Evolutionary conservation across 2,329 filamentous ascomycete genomes (phyloP).

Genomic region (Aspergillus fischeri): DNA sequence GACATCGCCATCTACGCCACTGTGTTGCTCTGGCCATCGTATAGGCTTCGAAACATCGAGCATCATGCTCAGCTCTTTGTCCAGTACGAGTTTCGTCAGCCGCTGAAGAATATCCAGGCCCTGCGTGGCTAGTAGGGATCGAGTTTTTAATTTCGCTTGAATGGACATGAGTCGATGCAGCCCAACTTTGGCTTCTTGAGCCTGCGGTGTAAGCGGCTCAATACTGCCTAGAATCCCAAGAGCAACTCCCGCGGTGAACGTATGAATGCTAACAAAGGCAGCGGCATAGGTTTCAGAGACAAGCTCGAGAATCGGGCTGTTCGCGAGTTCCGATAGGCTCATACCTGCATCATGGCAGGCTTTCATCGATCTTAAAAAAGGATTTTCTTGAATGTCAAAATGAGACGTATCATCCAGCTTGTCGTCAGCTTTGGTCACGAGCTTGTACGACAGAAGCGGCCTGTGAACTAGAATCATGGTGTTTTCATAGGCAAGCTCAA

Average conservation of each 20-base stretch:
- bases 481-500: conserved; percentile 34
- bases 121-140: conserved; percentile 15
- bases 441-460: conserved; percentile 21
- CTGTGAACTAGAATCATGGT: conserved; percentile 29
- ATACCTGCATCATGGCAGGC: conserved; percentile 19
- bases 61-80: conserved; percentile 20
- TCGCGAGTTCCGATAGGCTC: conserved; percentile 10
- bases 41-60: conserved; percentile 5
- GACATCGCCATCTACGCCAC: not conserved
- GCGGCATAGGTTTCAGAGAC: conserved; percentile 21
- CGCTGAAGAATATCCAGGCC: conserved; percentile 18
- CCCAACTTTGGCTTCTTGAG: conserved; percentile 15
- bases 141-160: conserved; percentile 14
- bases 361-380: conserved; percentile 8
- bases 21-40: not conserved
- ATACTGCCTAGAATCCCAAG: conserved; percentile 21
- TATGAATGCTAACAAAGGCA: conserved; percentile 22
- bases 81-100: conserved; percentile 15
- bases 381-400: not conserved
- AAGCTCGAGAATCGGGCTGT: conserved; percentile 9
- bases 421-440: not conserved
- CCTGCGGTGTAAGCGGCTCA: conserved; percentile 14
- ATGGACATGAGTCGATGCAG: conserved; percentile 18
- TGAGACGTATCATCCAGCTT: not conserved
- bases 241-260: conserved; percentile 21